Percentiles rank a stretch among this genome's conserved stretches.
Conservation (phyloP, 2,329 filamentous ascomycete species). For the Teratosphaeria destructans region DNA sequence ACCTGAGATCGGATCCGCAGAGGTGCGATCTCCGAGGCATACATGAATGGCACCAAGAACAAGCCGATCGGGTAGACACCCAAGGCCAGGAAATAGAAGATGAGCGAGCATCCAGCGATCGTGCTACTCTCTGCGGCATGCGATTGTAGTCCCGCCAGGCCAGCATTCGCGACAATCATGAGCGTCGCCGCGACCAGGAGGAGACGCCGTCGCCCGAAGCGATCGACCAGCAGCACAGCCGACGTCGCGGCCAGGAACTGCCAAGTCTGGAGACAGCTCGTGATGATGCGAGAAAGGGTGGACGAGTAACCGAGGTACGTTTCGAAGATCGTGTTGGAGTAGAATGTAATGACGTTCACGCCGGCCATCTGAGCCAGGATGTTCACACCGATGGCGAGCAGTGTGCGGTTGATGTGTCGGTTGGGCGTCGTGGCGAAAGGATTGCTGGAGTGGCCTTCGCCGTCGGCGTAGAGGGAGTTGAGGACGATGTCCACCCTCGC, state of each 20-base stretch:
- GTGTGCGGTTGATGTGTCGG: slow-evolving; percentile 15
- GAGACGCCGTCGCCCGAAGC: slow-evolving; percentile 19
- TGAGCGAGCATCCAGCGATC: slow-evolving; percentile 13
- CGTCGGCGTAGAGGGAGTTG: slow-evolving; percentile 12
- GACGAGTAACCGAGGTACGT: slow-evolving; percentile 12
- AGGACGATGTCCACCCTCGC: slow-evolving; percentile 10
- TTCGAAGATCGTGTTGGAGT: slow-evolving; percentile 16
- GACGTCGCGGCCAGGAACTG: slow-evolving; percentile 17
- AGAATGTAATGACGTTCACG: slow-evolving; percentile 20
- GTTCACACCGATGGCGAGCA: slow-evolving; percentile 17
- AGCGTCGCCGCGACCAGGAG: slow-evolving; percentile 18
- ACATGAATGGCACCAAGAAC: slow-evolving; percentile 24
- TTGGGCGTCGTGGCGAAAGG: slow-evolving; percentile 17
- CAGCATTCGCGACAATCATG: slow-evolving; percentile 18
- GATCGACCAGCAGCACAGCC: slow-evolving; percentile 20
- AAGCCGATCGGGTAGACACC: slow-evolving; percentile 20
- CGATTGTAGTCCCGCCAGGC: slow-evolving; percentile 14
- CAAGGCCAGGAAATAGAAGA: slow-evolving; percentile 19
- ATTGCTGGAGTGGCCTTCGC: slow-evolving; percentile 13
- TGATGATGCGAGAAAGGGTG: slow-evolving; percentile 13
- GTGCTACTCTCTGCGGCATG: slow-evolving; percentile 8
- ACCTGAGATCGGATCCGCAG: slow-evolving; percentile 19
- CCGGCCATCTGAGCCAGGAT: slow-evolving; percentile 16
- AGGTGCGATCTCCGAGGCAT: slow-evolving; percentile 24
- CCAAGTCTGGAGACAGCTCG: slow-evolving; percentile 18